Percentiles rank a stretch among this genome's conserved stretches.
These are phyloP conservation scores for Apiotrichum mycotoxinovorans DNA, from an alignment of 1,284 basidiomycete species.

Conservation along the genomic window DNA sequence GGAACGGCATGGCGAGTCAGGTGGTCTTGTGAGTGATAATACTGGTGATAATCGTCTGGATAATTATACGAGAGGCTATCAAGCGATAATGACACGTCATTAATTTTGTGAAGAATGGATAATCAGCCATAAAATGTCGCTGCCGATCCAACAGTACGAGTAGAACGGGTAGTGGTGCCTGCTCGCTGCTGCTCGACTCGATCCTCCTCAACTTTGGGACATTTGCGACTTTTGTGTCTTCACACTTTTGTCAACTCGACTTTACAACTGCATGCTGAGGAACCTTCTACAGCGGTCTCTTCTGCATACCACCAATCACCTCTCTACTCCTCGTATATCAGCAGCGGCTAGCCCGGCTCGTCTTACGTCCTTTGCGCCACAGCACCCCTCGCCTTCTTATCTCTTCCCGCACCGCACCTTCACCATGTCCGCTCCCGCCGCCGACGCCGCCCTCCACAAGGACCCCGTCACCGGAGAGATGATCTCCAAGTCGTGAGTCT, in stretches of 20 bases:
- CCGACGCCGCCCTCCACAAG: slow-evolving; percentile 46
- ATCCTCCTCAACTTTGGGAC: background rate
- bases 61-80: background rate
- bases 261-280: slow-evolving; percentile 21
- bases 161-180: background rate
- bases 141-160: background rate
- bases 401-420: slow-evolving; percentile 15
- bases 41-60: background rate
- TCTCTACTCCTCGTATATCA: background rate
- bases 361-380: background rate
- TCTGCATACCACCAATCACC: slow-evolving; percentile 3
- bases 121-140: background rate
- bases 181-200: background rate
- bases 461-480: slow-evolving; percentile 89
- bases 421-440: slow-evolving; percentile 44
- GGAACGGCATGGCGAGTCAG: too few species aligned
- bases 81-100: background rate
- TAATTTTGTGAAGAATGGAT: too few species aligned
- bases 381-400: background rate
- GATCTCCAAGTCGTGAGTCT: slow-evolving; percentile 85
- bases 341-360: background rate
- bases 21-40: background rate
- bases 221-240: background rate
- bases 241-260: background rate
- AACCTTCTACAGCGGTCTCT: slow-evolving; percentile 4